These are phyloP conservation scores for Chytriomyces confervae DNA, from an alignment of 192 early-diverging fungal genomes.

Conservation along the genomic window DNA sequence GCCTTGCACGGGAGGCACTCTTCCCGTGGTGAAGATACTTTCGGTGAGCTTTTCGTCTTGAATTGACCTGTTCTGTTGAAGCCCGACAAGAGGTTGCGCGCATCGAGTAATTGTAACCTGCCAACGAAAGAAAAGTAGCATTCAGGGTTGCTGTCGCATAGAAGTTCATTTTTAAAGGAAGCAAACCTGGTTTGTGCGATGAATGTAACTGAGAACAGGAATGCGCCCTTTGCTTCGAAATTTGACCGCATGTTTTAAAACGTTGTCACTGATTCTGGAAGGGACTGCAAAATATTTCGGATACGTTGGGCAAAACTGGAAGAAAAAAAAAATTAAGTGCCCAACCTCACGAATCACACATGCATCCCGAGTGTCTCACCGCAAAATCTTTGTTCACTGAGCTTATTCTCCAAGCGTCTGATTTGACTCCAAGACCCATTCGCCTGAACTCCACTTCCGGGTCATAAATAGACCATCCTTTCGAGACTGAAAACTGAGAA, in stretches of 20 bases:
- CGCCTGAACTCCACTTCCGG: slow-evolving; percentile 78
- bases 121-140: neutral
- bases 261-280: slow-evolving; percentile 84
- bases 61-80: slow-evolving; percentile 92
- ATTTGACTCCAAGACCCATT: slow-evolving; percentile 76
- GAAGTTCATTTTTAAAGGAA: neutral
- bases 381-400: slow-evolving; percentile 75
- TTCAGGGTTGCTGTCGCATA: neutral
- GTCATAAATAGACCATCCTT: slow-evolving; percentile 77
- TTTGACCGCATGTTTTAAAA: slow-evolving; percentile 83
- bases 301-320: slow-evolving; percentile 86
- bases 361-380: slow-evolving; percentile 42
- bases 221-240: slow-evolving; percentile 91
- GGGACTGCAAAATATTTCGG: slow-evolving; percentile 84
- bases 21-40: slow-evolving; percentile 77
- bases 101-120: slow-evolving; percentile 89
- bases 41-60: slow-evolving; percentile 98
- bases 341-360: neutral
- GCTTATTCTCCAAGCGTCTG: slow-evolving; percentile 79
- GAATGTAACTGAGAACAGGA: slow-evolving; percentile 88
- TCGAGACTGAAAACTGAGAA: slow-evolving; percentile 42
- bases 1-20: slow-evolving; percentile 45
- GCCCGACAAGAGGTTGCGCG: slow-evolving; percentile 93
- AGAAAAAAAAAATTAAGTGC: slow-evolving; percentile 8
- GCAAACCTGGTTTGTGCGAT: slow-evolving; percentile 76